Evolutionary conservation across 108 stramenopile genomes (phyloP), one percentile per base, ranked within the genome.

Genomic region (Cyclostephanos invisitatus): DNA sequence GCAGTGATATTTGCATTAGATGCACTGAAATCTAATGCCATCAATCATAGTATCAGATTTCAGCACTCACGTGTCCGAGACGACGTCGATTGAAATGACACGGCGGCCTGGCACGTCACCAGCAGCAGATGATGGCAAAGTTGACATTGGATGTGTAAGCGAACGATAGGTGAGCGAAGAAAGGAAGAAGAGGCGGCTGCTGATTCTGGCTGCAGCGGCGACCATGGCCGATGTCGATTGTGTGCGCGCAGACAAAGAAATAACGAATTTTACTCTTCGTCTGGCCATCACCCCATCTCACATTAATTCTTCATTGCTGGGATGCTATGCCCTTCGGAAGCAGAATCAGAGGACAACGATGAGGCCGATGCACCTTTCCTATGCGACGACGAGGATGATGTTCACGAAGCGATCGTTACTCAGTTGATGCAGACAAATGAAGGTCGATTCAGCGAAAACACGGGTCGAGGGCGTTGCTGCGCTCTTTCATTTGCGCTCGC

Each of bases 71-170:
- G 80, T 81, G 54, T 81, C 80, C 17, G 75, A 72, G 25, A 81
- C 76, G 10, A 81, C 64, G 56, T 81, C 80, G 46, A 81, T 81
- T 46, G 70, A 49, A 12, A 81, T 54, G 35, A 56, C 44, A 50
- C 76, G 76, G 40, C n/a, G 69, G 46, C 40, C 56, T n/a, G 68
- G 40, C 40, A 11, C 51, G 14, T 53, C 51, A 53, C n/a, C 6
- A 24, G 51, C 51, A 24, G 51, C 22, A 53, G 51, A 53, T 18
- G n/a, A 53, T 24, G n/a, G 1, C 20, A 11, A 40, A 40, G 51
- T 1, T 18, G 51, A 53, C 51, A 53, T 53, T n/a, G 51, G 24
- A 53, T 24, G 22, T 24, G 51, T 14, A 53, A 53, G 24, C 51
- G 51, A 53, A 53, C n/a, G 51, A 53, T 21, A 53, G n/a, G 51